Conservation (phyloP, 371 early-diverging fungal genomes). For the Mucor lusitanicus region DNA sequence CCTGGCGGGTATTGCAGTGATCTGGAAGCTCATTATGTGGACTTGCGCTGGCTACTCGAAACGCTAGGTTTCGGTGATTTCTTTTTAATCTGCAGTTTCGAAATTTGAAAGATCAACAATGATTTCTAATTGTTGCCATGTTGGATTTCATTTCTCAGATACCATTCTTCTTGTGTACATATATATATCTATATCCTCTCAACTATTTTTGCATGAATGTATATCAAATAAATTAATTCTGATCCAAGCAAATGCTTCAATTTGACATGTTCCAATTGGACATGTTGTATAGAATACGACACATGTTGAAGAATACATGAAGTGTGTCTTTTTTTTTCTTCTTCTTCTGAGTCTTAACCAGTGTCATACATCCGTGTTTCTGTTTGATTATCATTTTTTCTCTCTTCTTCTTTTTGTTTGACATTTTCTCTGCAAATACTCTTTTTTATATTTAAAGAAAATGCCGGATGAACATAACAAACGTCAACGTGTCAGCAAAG, state of each 20-base stretch:
- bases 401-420: neutral
- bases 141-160: neutral
- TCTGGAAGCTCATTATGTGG: constrained; percentile 37
- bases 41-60: constrained; percentile 29
- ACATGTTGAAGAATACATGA: no score
- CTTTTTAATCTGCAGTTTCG: neutral
- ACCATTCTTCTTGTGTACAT: neutral
- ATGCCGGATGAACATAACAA: constrained; percentile 24
- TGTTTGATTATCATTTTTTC: constrained; percentile 6
- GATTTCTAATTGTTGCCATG: neutral
- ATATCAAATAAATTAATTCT: constrained; percentile 1
- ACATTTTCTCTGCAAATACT: neutral
- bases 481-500: constrained; percentile 51
- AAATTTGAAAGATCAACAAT: neutral
- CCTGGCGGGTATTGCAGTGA: constrained; percentile 26
- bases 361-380: neutral
- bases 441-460: neutral
- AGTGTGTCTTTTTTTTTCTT: neutral
- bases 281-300: neutral
- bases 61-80: neutral
- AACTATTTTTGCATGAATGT: neutral
- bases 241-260: neutral
- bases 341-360: neutral
- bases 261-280: neutral
- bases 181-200: neutral